Percentiles rank a stretch among this genome's conserved stretches.
Conservation (phyloP, 495 filamentous ascomycete genomes). For the Elasticomyces elasticus region DNA sequence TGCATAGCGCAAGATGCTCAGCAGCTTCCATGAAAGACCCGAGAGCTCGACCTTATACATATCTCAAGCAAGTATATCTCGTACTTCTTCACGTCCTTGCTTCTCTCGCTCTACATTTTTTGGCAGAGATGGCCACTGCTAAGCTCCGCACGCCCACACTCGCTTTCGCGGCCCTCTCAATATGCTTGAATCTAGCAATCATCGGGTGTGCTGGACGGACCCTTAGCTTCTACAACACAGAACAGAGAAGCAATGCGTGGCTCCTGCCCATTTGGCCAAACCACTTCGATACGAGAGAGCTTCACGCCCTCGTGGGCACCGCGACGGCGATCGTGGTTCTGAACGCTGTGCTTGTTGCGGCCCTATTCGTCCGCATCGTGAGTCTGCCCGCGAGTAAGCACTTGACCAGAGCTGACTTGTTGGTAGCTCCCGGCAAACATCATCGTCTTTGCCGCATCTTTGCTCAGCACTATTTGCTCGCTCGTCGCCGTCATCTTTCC, state of each 20-base stretch:
- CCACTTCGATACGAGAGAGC: slow-evolving; percentile 29
- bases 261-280: slow-evolving; percentile 32
- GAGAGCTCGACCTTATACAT: no score
- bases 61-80: not conserved
- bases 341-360: slow-evolving; percentile 18
- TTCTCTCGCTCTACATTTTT: not conserved
- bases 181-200: slow-evolving; percentile 22
- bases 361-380: slow-evolving; percentile 23
- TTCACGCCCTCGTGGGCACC: slow-evolving; percentile 28
- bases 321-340: slow-evolving; percentile 22
- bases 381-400: not conserved
- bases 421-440: slow-evolving; percentile 17
- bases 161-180: slow-evolving; percentile 17
- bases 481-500: slow-evolving; percentile 28
- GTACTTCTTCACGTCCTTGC: not conserved
- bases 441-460: slow-evolving; percentile 21
- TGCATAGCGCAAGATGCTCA: no score
- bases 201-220: slow-evolving; percentile 27
- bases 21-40: no score
- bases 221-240: slow-evolving; percentile 25
- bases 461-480: slow-evolving; percentile 23
- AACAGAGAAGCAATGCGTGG: slow-evolving; percentile 31
- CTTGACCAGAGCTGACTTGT: not conserved
- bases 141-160: slow-evolving; percentile 12
- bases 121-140: slow-evolving; percentile 1